Percentiles rank a stretch among this genome's conserved stretches.
Evolutionary conservation across 805 yeast species (phyloP).

Genomic region (Myxozyma vanderwaltii): DNA sequence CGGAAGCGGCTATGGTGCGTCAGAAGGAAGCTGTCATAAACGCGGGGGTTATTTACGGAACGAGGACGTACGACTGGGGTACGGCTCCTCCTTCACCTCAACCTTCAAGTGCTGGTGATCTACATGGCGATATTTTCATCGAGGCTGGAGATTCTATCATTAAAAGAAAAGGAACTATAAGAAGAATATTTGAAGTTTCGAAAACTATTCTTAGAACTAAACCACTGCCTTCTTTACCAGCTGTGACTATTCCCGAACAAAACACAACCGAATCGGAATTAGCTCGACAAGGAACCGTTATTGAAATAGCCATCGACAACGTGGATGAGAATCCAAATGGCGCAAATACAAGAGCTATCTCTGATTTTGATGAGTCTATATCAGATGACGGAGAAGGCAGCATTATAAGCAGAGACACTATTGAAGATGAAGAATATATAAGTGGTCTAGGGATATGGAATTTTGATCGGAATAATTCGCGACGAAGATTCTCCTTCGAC

Average conservation of each 20-base stretch:
- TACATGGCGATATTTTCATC: no score
- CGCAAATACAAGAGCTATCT: background rate
- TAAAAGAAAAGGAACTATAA: conserved; percentile 6
- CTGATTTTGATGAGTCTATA: background rate
- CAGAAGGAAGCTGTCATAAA: conserved; percentile 18
- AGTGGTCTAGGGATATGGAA: background rate
- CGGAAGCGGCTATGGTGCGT: conserved; percentile 10
- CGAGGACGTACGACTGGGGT: conserved; percentile 57
- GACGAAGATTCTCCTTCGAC: conserved; percentile 24
- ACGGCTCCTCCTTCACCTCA: conserved; percentile 1
- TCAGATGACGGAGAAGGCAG: background rate
- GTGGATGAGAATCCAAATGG: background rate
- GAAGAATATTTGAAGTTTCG: conserved; percentile 13
- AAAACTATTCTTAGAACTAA: conserved; percentile 6
- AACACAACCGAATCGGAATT: background rate
- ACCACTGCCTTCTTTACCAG: conserved; percentile 16
- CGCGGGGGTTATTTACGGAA: conserved; percentile 48
- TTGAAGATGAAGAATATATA: background rate
- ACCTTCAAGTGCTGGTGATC: background rate
- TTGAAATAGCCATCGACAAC: background rate
- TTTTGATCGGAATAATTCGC: background rate
- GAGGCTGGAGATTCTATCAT: background rate
- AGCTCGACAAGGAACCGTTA: conserved; percentile 7
- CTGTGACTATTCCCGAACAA: background rate
- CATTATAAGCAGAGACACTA: background rate